Conservation (phyloP, 1,284 basidiomycete genomes). For the Cystobasidium pallidum region DNA sequence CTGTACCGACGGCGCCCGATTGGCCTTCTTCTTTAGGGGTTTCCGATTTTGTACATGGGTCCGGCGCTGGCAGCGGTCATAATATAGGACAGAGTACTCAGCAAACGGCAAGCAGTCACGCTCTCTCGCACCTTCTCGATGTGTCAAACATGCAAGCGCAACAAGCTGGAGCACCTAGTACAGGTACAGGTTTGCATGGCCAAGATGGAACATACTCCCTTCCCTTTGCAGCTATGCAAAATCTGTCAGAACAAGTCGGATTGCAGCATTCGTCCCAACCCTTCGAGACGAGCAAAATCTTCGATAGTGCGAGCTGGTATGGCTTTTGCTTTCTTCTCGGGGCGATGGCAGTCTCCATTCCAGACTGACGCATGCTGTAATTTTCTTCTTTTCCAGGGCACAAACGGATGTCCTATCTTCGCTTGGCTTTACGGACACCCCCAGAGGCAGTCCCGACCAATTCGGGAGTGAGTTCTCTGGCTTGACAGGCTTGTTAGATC, state of each 20-base stretch:
- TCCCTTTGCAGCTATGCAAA: slow-evolving; percentile 22
- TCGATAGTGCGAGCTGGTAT: slow-evolving; percentile 37
- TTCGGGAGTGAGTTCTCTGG: slow-evolving; percentile 25
- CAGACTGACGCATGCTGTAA: too few relatives aligned
- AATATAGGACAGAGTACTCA: not conserved
- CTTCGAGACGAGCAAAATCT: slow-evolving; percentile 34
- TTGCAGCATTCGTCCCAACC: slow-evolving; percentile 22
- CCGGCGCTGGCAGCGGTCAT: not conserved
- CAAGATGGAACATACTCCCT: slow-evolving; percentile 17
- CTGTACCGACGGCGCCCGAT: not conserved
- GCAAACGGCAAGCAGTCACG: slow-evolving; percentile 5
- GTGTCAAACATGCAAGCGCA: not conserved
- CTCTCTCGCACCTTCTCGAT: slow-evolving; percentile 3
- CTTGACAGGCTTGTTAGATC: slow-evolving; percentile 31
- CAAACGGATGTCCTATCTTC: slow-evolving; percentile 38
- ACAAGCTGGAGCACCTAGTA: slow-evolving; percentile 13
- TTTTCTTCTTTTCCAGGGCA: slow-evolving; percentile 15
- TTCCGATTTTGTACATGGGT: not conserved
- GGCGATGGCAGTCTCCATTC: too few relatives aligned
- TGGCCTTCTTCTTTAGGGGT: slow-evolving; percentile 5
- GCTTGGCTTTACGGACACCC: slow-evolving; percentile 26
- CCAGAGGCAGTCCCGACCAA: slow-evolving; percentile 21
- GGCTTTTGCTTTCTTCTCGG: too few relatives aligned
- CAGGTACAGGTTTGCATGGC: not conserved
- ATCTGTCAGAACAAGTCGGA: slow-evolving; percentile 28